Evolutionary conservation across 305 asterid genomes (phyloP).

Genomic region (Fraxinus platypoda): DNA sequence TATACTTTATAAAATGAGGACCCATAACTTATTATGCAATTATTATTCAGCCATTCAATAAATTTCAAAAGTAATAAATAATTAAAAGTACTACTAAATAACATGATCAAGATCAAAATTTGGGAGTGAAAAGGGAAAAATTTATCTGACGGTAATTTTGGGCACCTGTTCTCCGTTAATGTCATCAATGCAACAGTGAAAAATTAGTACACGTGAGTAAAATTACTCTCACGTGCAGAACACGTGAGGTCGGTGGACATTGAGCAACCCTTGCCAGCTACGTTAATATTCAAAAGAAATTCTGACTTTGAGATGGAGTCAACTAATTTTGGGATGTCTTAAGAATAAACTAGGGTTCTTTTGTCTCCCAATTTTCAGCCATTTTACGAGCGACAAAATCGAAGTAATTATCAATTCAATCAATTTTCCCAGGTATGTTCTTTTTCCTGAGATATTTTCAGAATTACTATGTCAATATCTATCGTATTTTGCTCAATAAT

Average conservation of each 20-base stretch:
- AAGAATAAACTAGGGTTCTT: constrained; percentile 18
- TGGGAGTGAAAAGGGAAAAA: not conserved
- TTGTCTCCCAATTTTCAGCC: not conserved
- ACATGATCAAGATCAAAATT: too few species aligned
- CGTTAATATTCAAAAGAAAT: not conserved
- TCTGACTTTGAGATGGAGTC: constrained; percentile 7
- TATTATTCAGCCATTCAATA: too few species aligned
- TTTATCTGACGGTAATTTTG: too few species aligned
- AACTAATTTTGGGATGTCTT: constrained; percentile 9
- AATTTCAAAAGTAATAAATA: too few species aligned
- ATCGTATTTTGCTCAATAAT: not conserved
- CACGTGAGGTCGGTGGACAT: constrained; percentile 3
- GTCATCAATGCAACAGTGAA: not conserved
- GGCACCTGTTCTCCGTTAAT: not conserved
- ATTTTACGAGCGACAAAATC: not conserved
- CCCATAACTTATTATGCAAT: too few species aligned
- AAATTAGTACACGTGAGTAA: not conserved
- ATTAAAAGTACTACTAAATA: too few species aligned
- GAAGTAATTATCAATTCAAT: not conserved
- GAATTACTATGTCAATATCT: not conserved
- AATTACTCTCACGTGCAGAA: not conserved
- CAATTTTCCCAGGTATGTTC: constrained; percentile 17
- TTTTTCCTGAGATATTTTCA: not conserved
- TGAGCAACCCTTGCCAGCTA: constrained; percentile 14
- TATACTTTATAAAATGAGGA: too few species aligned